Percentiles rank a stretch among this genome's conserved stretches.
Conservation (phyloP, 1,139 yeast species). For the Groenewaldozyma auringiensis region DNA sequence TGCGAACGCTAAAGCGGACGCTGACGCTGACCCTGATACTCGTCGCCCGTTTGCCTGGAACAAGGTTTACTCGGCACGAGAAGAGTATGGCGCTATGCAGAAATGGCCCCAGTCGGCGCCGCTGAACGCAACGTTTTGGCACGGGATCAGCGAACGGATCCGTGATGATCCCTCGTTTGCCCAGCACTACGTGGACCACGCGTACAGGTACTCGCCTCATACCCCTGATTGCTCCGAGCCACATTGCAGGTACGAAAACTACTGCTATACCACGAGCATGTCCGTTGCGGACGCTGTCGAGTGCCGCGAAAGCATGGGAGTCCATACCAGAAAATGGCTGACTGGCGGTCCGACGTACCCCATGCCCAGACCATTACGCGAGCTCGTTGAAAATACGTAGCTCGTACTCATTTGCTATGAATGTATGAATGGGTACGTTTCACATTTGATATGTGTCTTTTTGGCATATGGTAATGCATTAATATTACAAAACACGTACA, state of each 20-base stretch:
- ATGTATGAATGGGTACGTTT: too few relatives aligned
- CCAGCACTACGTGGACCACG: conserved; percentile 41
- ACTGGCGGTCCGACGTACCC: conserved; percentile 23
- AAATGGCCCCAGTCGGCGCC: conserved; percentile 28
- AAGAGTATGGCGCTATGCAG: conserved; percentile 17
- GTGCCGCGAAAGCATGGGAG: conserved; percentile 14
- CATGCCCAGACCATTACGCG: conserved; percentile 23
- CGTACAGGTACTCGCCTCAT: conserved; percentile 47
- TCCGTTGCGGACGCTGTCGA: conserved; percentile 21
- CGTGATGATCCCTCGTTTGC: conserved; percentile 36
- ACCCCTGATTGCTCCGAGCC: conserved; percentile 23
- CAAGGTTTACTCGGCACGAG: conserved; percentile 27
- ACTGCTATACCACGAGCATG: conserved; percentile 27
- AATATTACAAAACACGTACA: too few relatives aligned
- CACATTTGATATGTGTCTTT: too few relatives aligned
- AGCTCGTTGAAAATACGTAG: conserved; percentile 10
- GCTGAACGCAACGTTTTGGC: conserved; percentile 28
- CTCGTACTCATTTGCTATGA: too few relatives aligned
- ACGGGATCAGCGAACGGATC: conserved; percentile 22
- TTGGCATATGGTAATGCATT: too few relatives aligned
- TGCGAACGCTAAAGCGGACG: conserved; percentile 10
- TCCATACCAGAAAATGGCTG: conserved; percentile 9
- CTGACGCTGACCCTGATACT: neutral
- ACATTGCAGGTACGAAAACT: conserved; percentile 23
- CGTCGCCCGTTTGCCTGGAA: conserved; percentile 21